phyloP scores from a whole-genome alignment of 805 yeast species.

The Pichia phayaonensis region DNA sequence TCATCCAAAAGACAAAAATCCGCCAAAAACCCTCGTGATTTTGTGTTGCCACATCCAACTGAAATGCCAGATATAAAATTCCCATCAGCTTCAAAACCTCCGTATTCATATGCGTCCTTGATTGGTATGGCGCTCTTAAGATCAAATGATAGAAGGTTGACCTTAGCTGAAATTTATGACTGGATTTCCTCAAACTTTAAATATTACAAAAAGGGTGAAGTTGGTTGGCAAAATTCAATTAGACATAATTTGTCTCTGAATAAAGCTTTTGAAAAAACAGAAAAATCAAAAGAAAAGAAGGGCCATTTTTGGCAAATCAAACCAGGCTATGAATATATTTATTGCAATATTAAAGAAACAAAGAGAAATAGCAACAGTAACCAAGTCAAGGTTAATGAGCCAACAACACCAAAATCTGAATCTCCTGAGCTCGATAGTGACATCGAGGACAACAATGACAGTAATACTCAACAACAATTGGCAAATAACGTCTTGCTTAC shows the following conservation, averaged over 20 bases:
- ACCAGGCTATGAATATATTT: constrained; percentile 74
- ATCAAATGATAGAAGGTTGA: constrained; percentile 63
- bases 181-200: constrained; percentile 88
- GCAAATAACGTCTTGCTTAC: not conserved
- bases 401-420: constrained; percentile 1
- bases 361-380: constrained; percentile 24
- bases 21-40: constrained; percentile 23
- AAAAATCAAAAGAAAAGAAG: constrained; percentile 82
- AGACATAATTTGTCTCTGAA: constrained; percentile 89
- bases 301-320: constrained; percentile 93
- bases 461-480: not conserved
- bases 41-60: constrained; percentile 30
- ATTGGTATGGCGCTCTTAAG: constrained; percentile 90
- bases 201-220: constrained; percentile 76
- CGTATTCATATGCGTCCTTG: constrained; percentile 86
- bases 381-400: not conserved
- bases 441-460: not conserved
- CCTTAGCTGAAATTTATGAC: constrained; percentile 75
- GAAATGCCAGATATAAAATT: constrained; percentile 38
- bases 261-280: constrained; percentile 87
- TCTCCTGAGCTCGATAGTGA: not conserved
- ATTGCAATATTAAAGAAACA: constrained; percentile 53
- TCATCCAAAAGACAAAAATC: constrained; percentile 12
- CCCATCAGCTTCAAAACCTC: constrained; percentile 64
- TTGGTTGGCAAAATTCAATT: constrained; percentile 97